These are phyloP conservation scores for Gomphus sp. DNA, from an alignment of 1,284 basidiomycete species.

Conservation along the genomic window DNA sequence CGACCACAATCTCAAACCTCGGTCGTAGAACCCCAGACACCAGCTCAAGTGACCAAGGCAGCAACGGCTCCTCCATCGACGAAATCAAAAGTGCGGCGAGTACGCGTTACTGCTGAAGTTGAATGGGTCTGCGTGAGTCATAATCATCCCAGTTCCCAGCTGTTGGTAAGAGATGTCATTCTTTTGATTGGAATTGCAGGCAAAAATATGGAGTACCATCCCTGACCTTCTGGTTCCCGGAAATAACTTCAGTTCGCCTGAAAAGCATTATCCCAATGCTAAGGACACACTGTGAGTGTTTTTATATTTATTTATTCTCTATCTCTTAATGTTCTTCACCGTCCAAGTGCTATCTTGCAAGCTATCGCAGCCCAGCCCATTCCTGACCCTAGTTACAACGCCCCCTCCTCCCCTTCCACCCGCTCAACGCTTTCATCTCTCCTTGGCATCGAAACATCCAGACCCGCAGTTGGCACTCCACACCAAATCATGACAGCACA, in stretches of 20 bases:
- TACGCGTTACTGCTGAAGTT: constrained; percentile 43
- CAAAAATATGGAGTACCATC: constrained; percentile 57
- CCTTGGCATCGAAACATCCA: constrained; percentile 20
- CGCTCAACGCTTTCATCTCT: constrained; percentile 34
- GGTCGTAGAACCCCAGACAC: not conserved
- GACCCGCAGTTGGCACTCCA: constrained; percentile 24
- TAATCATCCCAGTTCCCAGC: not conserved
- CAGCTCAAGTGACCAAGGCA: not conserved
- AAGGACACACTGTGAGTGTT: constrained; percentile 56
- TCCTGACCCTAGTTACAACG: constrained; percentile 6
- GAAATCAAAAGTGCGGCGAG: constrained; percentile 21
- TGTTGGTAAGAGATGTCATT: not conserved
- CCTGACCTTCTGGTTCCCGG: constrained; percentile 56
- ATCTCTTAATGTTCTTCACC: constrained; percentile 14
- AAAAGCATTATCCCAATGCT: constrained; percentile 37
- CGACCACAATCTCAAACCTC: not conserved
- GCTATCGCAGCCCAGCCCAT: constrained; percentile 23
- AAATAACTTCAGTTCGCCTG: constrained; percentile 27
- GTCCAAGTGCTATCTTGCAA: constrained; percentile 46
- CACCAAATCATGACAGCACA: constrained; percentile 65
- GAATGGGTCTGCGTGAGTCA: constrained; percentile 42
- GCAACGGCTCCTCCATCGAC: constrained; percentile 9
- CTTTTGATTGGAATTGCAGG: constrained; percentile 26
- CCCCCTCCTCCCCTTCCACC: constrained; percentile 32
- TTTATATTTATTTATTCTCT: not conserved